These are phyloP conservation scores for Phanerochaete sordida DNA, from an alignment of 768 basidiomycete species.

Conservation along the genomic window DNA sequence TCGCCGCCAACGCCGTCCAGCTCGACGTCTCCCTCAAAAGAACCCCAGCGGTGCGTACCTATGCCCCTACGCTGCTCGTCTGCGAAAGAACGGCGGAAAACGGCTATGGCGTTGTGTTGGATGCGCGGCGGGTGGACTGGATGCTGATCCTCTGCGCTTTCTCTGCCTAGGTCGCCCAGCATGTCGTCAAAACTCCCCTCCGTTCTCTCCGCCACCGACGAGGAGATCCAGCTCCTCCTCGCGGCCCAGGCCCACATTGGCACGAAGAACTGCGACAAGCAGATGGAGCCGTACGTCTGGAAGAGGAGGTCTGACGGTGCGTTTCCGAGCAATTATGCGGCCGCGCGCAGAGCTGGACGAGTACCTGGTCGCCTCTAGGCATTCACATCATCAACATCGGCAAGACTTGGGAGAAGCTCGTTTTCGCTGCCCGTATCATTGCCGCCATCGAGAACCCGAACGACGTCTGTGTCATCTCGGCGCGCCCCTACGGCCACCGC, in stretches of 20 bases:
- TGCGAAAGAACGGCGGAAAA: constrained; percentile 26
- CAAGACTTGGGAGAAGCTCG: constrained; percentile 99
- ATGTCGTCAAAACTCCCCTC: constrained; percentile 92
- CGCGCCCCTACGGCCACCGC: constrained; percentile 98
- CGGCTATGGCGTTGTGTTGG: constrained; percentile 31
- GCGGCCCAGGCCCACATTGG: constrained; percentile 97
- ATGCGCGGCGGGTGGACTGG: constrained; percentile 24
- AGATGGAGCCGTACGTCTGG: constrained; percentile 98
- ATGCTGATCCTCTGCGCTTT: constrained; percentile 30
- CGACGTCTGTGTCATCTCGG: constrained; percentile 97
- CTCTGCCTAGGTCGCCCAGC: constrained; percentile 26
- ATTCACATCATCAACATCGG: constrained; percentile 98
- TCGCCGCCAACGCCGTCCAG: constrained; percentile 36
- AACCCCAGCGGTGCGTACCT: constrained; percentile 38
- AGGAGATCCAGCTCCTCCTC: constrained; percentile 94
- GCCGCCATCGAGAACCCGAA: constrained; percentile 97
- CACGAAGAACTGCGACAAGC: constrained; percentile 99
- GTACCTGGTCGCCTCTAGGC: constrained; percentile 46
- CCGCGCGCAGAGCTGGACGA: background rate
- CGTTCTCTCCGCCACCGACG: constrained; percentile 90
- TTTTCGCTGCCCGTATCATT: constrained; percentile 95
- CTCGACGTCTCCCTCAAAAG: constrained; percentile 37
- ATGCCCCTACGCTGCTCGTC: constrained; percentile 10
- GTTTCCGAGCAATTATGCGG: constrained; percentile 21
- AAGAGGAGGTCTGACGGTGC: constrained; percentile 93